Evolutionary conservation across 2,329 filamentous ascomycete species (phyloP).

Genomic region (Calonectria pseudoreteaudii): DNA sequence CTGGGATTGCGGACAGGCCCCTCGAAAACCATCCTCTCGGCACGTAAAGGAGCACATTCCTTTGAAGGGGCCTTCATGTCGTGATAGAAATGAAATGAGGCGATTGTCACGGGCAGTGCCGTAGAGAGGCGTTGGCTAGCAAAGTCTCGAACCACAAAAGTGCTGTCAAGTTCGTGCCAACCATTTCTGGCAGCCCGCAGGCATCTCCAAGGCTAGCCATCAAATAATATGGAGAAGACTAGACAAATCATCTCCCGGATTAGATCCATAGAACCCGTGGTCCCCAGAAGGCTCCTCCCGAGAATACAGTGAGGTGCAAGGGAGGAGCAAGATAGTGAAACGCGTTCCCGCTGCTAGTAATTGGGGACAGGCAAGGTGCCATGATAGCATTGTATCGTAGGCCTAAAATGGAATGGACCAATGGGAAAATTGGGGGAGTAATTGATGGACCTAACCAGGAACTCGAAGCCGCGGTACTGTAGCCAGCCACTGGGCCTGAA

Average conservation of each 20-base stretch:
- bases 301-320: constrained; percentile 13
- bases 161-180: neutral
- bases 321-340: constrained; percentile 18
- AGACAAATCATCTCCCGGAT: neutral
- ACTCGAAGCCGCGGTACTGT: constrained; percentile 8
- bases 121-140: neutral
- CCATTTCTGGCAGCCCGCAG: constrained; percentile 1
- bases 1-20: neutral
- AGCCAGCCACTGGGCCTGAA: constrained; percentile 14
- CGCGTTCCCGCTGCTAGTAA: constrained; percentile 19
- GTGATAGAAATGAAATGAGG: constrained; percentile 4
- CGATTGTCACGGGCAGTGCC: neutral
- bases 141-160: neutral
- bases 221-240: neutral
- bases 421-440: constrained; percentile 3
- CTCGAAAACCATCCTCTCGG: constrained; percentile 16
- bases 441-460: neutral
- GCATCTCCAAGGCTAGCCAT: neutral
- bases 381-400: constrained; percentile 1
- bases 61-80: neutral
- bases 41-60: neutral
- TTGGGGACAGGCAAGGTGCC: neutral
- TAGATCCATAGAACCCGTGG: constrained; percentile 6
- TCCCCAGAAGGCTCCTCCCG: constrained; percentile 15
- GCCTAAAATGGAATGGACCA: neutral